A percentile compares a stretch with the other conserved stretches of the same genome.
Conservation (phyloP, 805 yeast species). For the Lipomyces yamanashiensis region DNA sequence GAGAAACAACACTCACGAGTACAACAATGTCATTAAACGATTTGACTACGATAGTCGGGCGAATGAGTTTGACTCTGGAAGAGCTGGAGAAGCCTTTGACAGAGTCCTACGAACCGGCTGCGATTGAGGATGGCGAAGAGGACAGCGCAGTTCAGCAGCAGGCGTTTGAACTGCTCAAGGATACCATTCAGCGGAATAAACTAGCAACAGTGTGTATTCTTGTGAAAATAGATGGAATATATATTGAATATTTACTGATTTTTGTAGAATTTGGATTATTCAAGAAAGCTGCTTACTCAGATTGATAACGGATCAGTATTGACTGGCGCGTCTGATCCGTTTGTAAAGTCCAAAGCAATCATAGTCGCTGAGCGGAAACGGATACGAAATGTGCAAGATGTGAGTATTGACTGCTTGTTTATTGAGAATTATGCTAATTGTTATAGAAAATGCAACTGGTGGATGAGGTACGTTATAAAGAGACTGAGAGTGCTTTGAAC, state of each 20-base stretch:
- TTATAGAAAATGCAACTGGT: slow-evolving; percentile 23
- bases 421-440: not conserved
- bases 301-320: slow-evolving; percentile 19
- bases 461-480: slow-evolving; percentile 20
- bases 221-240: not conserved
- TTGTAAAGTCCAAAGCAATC: slow-evolving; percentile 8
- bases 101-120: not conserved
- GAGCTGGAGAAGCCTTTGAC: slow-evolving; percentile 4
- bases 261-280: slow-evolving; percentile 30
- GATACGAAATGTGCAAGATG: slow-evolving; percentile 33
- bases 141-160: not conserved
- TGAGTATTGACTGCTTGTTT: slow-evolving; percentile 5
- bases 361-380: slow-evolving; percentile 28
- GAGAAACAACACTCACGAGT: not conserved
- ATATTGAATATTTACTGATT: not conserved
- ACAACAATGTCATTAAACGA: slow-evolving; percentile 24
- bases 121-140: not conserved
- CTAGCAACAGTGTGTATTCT: slow-evolving; percentile 16
- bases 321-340: slow-evolving; percentile 5
- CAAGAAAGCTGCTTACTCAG: slow-evolving; percentile 26
- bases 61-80: slow-evolving; percentile 8
- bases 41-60: slow-evolving; percentile 11
- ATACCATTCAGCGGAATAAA: slow-evolving; percentile 27
- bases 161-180: slow-evolving; percentile 13
- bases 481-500: not conserved